Conservation (phyloP, 805 yeast genomes). For the Groenewaldozyma tartarivorans region DNA sequence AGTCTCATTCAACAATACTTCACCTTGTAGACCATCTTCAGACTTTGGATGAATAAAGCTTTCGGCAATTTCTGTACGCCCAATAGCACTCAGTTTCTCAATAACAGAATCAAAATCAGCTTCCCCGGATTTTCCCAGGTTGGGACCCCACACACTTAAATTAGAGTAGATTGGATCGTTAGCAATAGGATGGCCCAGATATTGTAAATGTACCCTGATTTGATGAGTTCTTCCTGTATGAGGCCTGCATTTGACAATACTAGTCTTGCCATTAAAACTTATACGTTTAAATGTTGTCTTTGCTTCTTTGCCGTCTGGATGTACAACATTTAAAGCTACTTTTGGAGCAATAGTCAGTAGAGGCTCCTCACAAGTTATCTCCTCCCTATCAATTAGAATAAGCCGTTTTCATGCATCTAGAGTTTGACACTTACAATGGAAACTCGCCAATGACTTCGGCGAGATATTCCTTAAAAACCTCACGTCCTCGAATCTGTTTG, state of each 20-base stretch:
- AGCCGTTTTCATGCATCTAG: not conserved
- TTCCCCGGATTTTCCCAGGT: constrained; percentile 53
- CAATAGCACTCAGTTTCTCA: constrained; percentile 47
- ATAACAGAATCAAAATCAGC: constrained; percentile 43
- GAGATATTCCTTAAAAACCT: constrained; percentile 70
- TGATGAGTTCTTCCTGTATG: constrained; percentile 93
- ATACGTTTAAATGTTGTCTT: constrained; percentile 58
- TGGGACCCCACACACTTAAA: constrained; percentile 67
- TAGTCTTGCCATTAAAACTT: constrained; percentile 56
- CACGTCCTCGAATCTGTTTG: constrained; percentile 57
- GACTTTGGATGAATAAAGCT: constrained; percentile 37
- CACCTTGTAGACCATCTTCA: constrained; percentile 40
- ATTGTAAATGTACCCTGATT: constrained; percentile 86
- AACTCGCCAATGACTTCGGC: constrained; percentile 86
- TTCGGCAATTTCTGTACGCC: constrained; percentile 58
- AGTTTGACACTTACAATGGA: constrained; percentile 34
- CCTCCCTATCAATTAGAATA: constrained; percentile 22
- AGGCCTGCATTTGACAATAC: constrained; percentile 78
- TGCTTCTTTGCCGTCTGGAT: constrained; percentile 60
- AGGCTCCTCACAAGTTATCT: constrained; percentile 54
- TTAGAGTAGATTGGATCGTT: constrained; percentile 90
- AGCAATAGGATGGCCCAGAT: constrained; percentile 79
- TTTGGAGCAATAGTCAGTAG: constrained; percentile 65
- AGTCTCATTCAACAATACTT: constrained; percentile 44
- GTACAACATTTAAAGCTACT: constrained; percentile 54